Evolutionary conservation across 257 asterid species (phyloP).

Genomic region (Solanum piurae): DNA sequence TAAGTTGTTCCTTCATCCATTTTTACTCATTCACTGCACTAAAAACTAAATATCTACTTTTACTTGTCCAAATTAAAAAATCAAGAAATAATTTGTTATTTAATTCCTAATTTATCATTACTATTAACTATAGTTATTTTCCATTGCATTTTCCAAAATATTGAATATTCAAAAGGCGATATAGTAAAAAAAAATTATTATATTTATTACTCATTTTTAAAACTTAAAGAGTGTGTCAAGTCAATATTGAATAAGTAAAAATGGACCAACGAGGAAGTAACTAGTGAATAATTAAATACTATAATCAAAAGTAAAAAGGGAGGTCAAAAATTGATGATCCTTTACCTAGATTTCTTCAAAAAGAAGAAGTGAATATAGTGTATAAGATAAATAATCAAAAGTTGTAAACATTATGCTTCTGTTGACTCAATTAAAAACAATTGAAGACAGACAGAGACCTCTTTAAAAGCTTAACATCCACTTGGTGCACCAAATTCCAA

Average conservation of each 20-base stretch:
- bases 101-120: no score
- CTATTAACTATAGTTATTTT: neutral
- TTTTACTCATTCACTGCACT: neutral
- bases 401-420: conserved; percentile 5
- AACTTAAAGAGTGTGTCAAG: no score
- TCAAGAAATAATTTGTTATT: neutral
- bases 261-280: neutral
- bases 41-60: no score
- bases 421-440: conserved; percentile 23
- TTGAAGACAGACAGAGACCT: conserved; percentile 9
- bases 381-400: conserved; percentile 13
- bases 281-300: neutral
- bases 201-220: no score
- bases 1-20: neutral
- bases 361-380: conserved; percentile 5
- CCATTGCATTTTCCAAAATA: neutral
- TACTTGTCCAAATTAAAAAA: no score
- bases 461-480: conserved; percentile 14
- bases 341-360: conserved; percentile 13
- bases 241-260: neutral
- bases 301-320: neutral
- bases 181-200: no score
- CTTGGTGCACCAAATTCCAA: conserved; percentile 47
- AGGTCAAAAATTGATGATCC: conserved; percentile 5
- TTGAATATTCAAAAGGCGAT: neutral